Percentiles rank a stretch among this genome's conserved stretches.
These are phyloP conservation scores for Seiridium cupressi DNA, from an alignment of 2,329 filamentous ascomycete genomes.

Conservation along the genomic window DNA sequence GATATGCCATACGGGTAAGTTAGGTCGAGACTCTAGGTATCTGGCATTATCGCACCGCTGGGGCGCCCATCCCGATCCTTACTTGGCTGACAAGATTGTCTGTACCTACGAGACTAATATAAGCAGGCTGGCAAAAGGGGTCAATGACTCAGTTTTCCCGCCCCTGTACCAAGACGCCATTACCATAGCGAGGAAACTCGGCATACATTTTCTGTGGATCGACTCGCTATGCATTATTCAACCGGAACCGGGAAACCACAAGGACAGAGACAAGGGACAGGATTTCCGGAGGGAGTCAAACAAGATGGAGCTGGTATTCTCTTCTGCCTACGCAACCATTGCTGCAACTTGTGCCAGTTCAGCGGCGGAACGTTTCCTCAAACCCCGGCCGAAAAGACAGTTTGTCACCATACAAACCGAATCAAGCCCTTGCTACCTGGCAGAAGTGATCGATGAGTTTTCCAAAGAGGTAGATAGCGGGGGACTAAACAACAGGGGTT, in stretches of 20 bases:
- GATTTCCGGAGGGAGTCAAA: constrained; percentile 8
- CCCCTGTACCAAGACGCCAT: constrained; percentile 2
- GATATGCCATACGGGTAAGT: not conserved
- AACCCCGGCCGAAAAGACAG: not conserved
- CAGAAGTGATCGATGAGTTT: constrained; percentile 15
- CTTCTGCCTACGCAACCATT: constrained; percentile 12
- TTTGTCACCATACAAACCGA: not conserved
- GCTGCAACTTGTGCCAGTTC: not conserved
- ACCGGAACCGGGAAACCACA: not conserved
- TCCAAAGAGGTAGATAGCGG: constrained; percentile 12
- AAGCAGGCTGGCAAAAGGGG: not conserved
- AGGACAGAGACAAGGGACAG: not conserved
- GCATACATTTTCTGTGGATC: constrained; percentile 10
- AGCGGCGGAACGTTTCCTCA: not conserved
- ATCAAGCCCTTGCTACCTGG: constrained; percentile 3
- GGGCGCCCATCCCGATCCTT: not conserved
- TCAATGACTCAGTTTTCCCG: not conserved
- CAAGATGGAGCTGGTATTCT: constrained; percentile 17
- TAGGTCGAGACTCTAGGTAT: not conserved
- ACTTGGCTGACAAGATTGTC: not conserved
- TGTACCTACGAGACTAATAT: not conserved
- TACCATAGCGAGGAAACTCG: not conserved
- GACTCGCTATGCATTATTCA: constrained; percentile 14
- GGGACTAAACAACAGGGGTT: constrained; percentile 12
- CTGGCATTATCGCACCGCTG: constrained; percentile 4